Conservation (phyloP, 345 rosid species). For the Acer saccharum region DNA sequence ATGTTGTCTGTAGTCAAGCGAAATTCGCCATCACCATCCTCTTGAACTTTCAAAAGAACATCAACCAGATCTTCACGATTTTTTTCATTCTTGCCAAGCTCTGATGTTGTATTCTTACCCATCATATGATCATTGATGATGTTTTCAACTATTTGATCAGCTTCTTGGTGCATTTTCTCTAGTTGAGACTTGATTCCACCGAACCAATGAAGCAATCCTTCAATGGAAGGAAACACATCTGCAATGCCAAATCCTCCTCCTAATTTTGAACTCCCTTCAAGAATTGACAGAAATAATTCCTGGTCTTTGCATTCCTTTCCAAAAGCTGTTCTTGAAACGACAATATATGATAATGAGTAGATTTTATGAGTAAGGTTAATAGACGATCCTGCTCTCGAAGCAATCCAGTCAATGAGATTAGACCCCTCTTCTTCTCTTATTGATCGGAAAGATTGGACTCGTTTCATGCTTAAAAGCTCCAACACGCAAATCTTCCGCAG, state of each 20-base stretch:
- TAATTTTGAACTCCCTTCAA: neutral
- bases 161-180: constrained; percentile 17
- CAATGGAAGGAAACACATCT: constrained; percentile 32
- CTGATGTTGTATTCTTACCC: neutral
- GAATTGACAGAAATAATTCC: neutral
- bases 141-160: constrained; percentile 16
- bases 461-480: neutral
- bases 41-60: constrained; percentile 26
- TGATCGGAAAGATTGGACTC: constrained; percentile 14
- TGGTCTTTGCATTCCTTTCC: neutral
- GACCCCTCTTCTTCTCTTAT: constrained; percentile 24
- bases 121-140: constrained; percentile 20
- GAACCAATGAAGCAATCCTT: constrained; percentile 14
- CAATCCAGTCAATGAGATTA: neutral
- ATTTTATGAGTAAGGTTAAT: constrained; percentile 9
- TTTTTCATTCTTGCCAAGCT: neutral
- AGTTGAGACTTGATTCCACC: constrained; percentile 12
- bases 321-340: constrained; percentile 14
- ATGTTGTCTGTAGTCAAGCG: constrained; percentile 24
- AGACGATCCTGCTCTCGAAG: neutral
- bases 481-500: neutral
- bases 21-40: neutral
- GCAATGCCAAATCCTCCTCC: constrained; percentile 10
- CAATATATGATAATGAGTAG: neutral
- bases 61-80: constrained; percentile 24